These are phyloP conservation scores for Cerioporus squamosus DNA, from an alignment of 1,284 basidiomycete species.

Conservation along the genomic window DNA sequence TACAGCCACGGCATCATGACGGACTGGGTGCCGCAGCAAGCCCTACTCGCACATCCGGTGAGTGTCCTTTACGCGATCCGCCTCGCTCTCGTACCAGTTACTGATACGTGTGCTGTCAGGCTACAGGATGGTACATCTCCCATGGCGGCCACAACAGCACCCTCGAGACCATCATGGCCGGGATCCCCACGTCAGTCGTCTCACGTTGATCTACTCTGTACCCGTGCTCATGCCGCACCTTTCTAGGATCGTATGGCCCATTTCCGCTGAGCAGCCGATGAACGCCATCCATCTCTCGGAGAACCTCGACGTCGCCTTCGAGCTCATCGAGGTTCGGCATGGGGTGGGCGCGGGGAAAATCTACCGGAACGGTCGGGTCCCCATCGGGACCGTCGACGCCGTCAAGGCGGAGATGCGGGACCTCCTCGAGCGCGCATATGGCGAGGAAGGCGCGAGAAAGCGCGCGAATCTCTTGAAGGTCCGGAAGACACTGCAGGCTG, in stretches of 20 bases:
- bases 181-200: conserved; percentile 9
- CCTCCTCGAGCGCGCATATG: conserved; percentile 18
- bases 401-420: conserved; percentile 12
- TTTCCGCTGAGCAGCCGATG: conserved; percentile 26
- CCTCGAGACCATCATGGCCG: conserved; percentile 9
- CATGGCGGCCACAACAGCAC: conserved; percentile 20
- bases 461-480: conserved; percentile 18
- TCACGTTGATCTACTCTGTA: neutral
- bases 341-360: conserved; percentile 18
- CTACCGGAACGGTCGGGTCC: conserved; percentile 15
- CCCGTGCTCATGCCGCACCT: neutral
- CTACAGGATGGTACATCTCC: conserved; percentile 19
- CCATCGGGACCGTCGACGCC: conserved; percentile 17
- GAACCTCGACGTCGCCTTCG: conserved; percentile 26
- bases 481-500: neutral
- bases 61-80: neutral
- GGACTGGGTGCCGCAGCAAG: conserved; percentile 26
- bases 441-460: conserved; percentile 20
- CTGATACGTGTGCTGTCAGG: conserved; percentile 2
- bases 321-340: conserved; percentile 29
- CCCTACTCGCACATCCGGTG: conserved; percentile 24
- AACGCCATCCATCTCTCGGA: conserved; percentile 23
- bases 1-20: conserved; percentile 16
- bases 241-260: conserved; percentile 30
- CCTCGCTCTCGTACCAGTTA: neutral